A percentile compares a stretch with the other conserved stretches of the same genome.
phyloP scores from a whole-genome alignment of 169 alveolate species.

The Miamiensis avidus region DNA sequence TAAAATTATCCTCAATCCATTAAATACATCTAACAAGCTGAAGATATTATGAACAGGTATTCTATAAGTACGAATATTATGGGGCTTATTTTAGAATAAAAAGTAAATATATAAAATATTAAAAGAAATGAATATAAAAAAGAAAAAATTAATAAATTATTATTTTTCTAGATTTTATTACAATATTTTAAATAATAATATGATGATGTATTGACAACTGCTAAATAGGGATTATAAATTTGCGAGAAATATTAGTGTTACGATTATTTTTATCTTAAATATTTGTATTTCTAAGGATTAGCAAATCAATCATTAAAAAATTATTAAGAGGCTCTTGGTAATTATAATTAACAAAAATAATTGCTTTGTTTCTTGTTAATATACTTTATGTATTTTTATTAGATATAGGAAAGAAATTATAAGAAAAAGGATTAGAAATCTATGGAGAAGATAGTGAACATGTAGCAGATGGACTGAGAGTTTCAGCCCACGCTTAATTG shows the following conservation, averaged over 20 bases:
- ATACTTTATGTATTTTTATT: too few relatives aligned
- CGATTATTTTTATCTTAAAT: background rate
- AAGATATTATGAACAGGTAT: background rate
- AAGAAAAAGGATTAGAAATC: background rate
- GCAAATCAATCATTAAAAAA: background rate
- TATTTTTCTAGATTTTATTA: too few relatives aligned
- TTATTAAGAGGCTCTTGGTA: background rate
- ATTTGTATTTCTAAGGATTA: background rate
- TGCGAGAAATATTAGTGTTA: background rate
- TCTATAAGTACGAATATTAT: background rate
- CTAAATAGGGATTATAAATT: background rate
- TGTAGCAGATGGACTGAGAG: background rate
- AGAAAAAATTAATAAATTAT: too few relatives aligned
- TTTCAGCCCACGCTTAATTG: background rate
- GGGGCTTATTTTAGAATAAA: background rate
- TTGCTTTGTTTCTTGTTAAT: too few relatives aligned
- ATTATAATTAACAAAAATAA: too few relatives aligned
- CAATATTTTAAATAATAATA: too few relatives aligned
- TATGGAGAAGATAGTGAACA: background rate
- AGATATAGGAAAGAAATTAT: background rate
- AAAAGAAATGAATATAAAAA: too few relatives aligned
- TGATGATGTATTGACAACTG: background rate
- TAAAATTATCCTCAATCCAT: background rate
- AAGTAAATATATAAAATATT: background rate
- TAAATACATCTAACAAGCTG: background rate